phyloP scores from a whole-genome alignment of 768 basidiomycete species.

The Podaxis sp. region DNA sequence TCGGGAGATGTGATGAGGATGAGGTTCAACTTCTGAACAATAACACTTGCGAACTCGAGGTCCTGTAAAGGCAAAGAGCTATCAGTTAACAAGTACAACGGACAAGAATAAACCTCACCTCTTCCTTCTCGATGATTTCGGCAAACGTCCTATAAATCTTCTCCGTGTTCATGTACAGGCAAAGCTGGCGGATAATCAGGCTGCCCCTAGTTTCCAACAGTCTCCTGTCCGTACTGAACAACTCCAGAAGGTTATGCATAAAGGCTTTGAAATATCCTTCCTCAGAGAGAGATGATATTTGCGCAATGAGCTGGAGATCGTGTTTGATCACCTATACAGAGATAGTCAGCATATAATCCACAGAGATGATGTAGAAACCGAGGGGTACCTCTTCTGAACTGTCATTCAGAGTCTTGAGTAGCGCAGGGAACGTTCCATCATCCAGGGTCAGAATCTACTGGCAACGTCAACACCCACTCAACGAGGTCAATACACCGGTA shows the following conservation, averaged over 20 bases:
- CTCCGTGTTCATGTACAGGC: constrained; percentile 92
- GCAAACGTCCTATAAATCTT: constrained; percentile 94
- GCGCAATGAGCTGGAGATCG: constrained; percentile 92
- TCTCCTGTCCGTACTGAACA: constrained; percentile 92
- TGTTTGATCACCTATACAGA: constrained; percentile 83
- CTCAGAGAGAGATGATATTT: constrained; percentile 94
- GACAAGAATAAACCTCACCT: constrained; percentile 48
- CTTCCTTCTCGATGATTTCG: constrained; percentile 97
- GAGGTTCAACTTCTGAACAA: constrained; percentile 96
- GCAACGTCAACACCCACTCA: neutral
- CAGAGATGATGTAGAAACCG: neutral
- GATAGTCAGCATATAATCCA: constrained; percentile 7
- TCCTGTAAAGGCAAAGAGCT: constrained; percentile 50
- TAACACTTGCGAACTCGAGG: constrained; percentile 95
- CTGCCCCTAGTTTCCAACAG: constrained; percentile 91
- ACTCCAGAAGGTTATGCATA: constrained; percentile 90
- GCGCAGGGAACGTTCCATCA: constrained; percentile 93
- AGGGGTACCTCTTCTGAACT: constrained; percentile 83
- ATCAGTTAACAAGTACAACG: neutral
- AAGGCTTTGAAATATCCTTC: constrained; percentile 95
- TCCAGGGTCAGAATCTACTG: constrained; percentile 89
- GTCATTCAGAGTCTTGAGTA: constrained; percentile 94
- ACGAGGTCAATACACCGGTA: neutral
- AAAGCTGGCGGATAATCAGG: constrained; percentile 93
- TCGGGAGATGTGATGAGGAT: constrained; percentile 97